Evolutionary conservation across 2,329 filamentous ascomycete species (phyloP).

Genomic region (Monosporascus sp.): DNA sequence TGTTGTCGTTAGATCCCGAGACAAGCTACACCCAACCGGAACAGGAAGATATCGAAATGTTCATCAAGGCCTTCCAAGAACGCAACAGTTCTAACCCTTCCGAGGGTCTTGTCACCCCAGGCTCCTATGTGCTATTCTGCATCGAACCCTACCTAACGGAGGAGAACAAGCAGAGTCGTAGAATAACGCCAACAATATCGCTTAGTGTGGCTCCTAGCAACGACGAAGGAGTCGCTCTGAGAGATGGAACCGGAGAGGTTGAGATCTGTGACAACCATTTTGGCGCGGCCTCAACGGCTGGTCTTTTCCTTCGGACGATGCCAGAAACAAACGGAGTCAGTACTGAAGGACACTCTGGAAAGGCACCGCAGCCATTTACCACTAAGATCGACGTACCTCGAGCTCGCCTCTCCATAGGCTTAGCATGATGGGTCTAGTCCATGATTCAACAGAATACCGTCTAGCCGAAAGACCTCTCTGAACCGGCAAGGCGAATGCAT

Average conservation of each 20-base stretch:
- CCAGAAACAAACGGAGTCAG: constrained; percentile 2
- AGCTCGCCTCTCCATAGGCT: constrained; percentile 9
- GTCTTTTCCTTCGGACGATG: constrained; percentile 42
- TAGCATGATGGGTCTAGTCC: background rate
- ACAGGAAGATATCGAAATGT: constrained; percentile 47
- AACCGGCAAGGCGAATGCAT: no score
- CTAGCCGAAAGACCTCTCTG: background rate
- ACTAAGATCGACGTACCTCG: constrained; percentile 25
- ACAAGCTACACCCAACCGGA: constrained; percentile 43
- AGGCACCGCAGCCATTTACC: constrained; percentile 11
- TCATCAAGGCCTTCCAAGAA: constrained; percentile 44
- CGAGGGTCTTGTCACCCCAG: constrained; percentile 54
- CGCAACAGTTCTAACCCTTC: constrained; percentile 28
- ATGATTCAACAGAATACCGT: background rate
- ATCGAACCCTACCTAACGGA: constrained; percentile 29
- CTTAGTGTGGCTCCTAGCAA: constrained; percentile 19
- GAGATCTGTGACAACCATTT: constrained; percentile 41
- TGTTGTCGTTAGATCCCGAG: constrained; percentile 73
- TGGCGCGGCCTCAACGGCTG: constrained; percentile 56
- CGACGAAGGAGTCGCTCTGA: constrained; percentile 8
- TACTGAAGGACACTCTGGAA: background rate
- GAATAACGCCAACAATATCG: constrained; percentile 6
- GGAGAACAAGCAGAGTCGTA: constrained; percentile 8
- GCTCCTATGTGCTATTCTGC: constrained; percentile 64
- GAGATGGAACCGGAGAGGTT: constrained; percentile 16